Conservation (phyloP, 2,329 filamentous ascomycete genomes). For the Apiospora malaysiana region DNA sequence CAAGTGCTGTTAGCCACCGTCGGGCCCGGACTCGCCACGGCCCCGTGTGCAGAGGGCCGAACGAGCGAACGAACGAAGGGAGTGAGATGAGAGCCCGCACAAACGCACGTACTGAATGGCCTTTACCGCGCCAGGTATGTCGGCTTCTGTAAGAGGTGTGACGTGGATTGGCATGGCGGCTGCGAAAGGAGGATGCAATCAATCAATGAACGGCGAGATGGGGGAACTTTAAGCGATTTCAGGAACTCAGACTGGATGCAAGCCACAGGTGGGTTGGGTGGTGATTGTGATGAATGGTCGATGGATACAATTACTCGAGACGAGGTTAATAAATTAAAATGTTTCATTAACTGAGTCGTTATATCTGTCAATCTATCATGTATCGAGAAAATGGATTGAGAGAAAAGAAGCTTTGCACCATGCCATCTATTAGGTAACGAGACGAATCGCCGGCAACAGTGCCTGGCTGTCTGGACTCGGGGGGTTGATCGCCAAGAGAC, state of each 20-base stretch:
- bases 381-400: neutral
- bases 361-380: neutral
- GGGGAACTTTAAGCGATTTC: neutral
- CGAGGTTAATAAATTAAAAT: slow-evolving; percentile 1
- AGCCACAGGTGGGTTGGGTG: neutral
- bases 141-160: slow-evolving; percentile 36
- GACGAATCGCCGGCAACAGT: neutral
- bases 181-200: neutral
- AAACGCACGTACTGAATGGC: slow-evolving; percentile 36
- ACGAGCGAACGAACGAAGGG: neutral
- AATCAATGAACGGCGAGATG: neutral
- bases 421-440: neutral
- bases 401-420: slow-evolving; percentile 11
- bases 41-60: neutral
- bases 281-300: neutral
- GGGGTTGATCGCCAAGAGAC: neutral
- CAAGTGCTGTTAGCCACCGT: neutral
- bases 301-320: neutral
- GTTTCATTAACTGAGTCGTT: neutral
- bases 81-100: neutral
- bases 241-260: neutral
- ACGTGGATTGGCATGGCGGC: slow-evolving; percentile 35
- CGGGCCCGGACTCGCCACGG: neutral
- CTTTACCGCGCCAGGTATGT: slow-evolving; percentile 39
- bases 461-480: too few species aligned